Conservation (phyloP, 345 rosid genomes). For the Euphorbia pulcherrima region DNA sequence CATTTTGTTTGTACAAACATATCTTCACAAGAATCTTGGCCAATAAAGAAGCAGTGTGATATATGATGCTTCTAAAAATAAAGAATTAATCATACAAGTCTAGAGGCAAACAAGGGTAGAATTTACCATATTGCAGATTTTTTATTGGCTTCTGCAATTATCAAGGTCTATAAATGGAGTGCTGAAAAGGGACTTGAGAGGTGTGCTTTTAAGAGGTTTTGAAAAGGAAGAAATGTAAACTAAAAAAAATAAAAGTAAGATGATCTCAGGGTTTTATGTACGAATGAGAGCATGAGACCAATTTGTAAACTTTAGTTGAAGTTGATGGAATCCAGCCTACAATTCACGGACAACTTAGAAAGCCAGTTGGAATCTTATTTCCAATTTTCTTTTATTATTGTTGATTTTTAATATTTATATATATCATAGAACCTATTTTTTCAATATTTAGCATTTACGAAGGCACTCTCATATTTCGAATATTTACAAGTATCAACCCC, state of each 20-base stretch:
- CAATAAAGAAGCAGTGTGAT: constrained; percentile 2
- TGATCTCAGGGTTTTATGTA: neutral
- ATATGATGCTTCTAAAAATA: neutral
- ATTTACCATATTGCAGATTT: neutral
- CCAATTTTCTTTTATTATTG: too few relatives aligned
- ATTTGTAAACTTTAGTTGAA: neutral
- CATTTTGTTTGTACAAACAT: neutral
- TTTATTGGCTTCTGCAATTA: neutral
- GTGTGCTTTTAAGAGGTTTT: neutral
- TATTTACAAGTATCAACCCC: too few relatives aligned
- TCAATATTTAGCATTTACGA: too few relatives aligned
- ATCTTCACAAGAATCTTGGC: neutral
- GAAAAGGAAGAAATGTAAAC: neutral
- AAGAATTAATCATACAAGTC: neutral
- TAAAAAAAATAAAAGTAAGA: neutral
- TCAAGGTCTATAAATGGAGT: neutral
- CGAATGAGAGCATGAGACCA: too few relatives aligned
- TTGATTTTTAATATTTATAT: too few relatives aligned
- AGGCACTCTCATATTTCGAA: too few relatives aligned
- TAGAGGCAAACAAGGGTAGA: neutral
- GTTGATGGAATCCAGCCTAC: too few relatives aligned
- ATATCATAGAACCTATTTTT: too few relatives aligned
- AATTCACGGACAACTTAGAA: too few relatives aligned
- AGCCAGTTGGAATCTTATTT: too few relatives aligned
- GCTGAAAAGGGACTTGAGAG: neutral